Evolutionary conservation across 2,329 filamentous ascomycete species (phyloP).

Genomic region (Cercospora sp.): DNA sequence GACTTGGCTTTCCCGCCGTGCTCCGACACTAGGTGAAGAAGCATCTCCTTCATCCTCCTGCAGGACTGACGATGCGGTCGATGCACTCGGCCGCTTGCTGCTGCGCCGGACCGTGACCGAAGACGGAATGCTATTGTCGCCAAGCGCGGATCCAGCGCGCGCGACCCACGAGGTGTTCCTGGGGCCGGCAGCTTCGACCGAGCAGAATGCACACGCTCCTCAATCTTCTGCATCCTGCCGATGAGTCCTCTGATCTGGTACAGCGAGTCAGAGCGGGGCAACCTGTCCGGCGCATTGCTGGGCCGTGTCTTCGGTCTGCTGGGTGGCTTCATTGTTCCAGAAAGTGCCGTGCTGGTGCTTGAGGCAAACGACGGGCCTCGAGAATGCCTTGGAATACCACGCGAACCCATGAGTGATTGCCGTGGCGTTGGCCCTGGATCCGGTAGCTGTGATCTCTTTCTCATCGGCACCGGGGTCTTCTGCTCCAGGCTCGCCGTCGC

Average conservation of each 20-base stretch:
- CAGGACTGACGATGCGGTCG: constrained; percentile 45
- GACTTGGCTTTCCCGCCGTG: constrained; percentile 37
- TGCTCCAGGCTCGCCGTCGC: constrained; percentile 50
- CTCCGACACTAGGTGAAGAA: constrained; percentile 20
- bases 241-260: constrained; percentile 92
- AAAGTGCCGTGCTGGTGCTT: constrained; percentile 30
- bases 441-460: constrained; percentile 52
- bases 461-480: constrained; percentile 44
- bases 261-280: constrained; percentile 70
- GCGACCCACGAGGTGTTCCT: constrained; percentile 76
- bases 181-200: constrained; percentile 89
- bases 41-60: constrained; percentile 26
- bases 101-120: constrained; percentile 65
- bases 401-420: constrained; percentile 46
- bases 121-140: constrained; percentile 50
- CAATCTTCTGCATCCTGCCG: constrained; percentile 94
- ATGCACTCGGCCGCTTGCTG: constrained; percentile 61
- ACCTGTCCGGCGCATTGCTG: constrained; percentile 31
- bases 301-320: constrained; percentile 47
- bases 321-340: constrained; percentile 43
- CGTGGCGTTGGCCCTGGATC: constrained; percentile 56
- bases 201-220: constrained; percentile 87
- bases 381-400: constrained; percentile 52
- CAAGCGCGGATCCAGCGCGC: constrained; percentile 44
- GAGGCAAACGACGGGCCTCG: constrained; percentile 58